Percentiles rank a stretch among this genome's conserved stretches.
Evolutionary conservation across 441 rosid genomes (phyloP).

Genomic region (Populus hybrid): DNA sequence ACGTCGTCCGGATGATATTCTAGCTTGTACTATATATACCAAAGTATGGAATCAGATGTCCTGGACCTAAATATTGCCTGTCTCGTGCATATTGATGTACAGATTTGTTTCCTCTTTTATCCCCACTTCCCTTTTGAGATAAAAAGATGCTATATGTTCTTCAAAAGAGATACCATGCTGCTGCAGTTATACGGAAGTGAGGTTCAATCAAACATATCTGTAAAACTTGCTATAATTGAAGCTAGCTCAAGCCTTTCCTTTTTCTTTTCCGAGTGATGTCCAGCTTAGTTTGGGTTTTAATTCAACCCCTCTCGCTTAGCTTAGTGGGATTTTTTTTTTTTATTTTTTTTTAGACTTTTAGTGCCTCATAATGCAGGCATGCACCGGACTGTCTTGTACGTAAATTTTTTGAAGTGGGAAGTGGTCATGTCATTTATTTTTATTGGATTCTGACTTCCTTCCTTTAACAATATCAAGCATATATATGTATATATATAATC

Average conservation of each 20-base stretch:
- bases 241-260: background rate
- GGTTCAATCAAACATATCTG: conserved; percentile 27
- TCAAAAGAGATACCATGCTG: conserved; percentile 23
- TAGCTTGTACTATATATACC: no score
- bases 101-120: background rate
- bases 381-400: background rate
- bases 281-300: conserved; percentile 24
- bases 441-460: conserved; percentile 24
- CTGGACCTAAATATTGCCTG: background rate
- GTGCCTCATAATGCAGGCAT: background rate
- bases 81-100: background rate
- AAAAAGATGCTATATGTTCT: conserved; percentile 26
- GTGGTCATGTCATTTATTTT: conserved; percentile 24
- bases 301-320: background rate
- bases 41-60: background rate
- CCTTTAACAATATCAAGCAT: background rate
- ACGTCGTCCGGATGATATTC: background rate
- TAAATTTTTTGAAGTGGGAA: conserved; percentile 9
- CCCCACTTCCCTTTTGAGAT: background rate
- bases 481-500: no score
- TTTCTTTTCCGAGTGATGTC: conserved; percentile 20
- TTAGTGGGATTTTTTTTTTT: background rate
- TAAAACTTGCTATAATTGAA: conserved; percentile 4
- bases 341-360: background rate
- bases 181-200: conserved; percentile 19